Conservation (phyloP, 257 asterid species). For the Solanum tarapatanum region DNA sequence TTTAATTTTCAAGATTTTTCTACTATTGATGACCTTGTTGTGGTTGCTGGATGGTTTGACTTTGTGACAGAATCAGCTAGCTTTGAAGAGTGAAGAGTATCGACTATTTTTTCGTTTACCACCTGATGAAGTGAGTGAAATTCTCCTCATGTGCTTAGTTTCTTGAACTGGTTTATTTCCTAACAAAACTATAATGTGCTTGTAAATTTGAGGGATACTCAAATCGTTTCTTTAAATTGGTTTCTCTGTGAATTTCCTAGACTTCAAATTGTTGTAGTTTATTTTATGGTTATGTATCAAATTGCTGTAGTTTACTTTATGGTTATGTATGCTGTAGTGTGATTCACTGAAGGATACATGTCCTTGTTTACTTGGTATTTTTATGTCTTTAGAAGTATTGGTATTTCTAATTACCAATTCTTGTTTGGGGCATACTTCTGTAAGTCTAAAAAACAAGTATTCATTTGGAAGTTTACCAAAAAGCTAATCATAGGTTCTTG, state of each 20-base stretch:
- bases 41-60: background rate
- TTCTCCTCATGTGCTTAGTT: background rate
- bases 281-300: background rate
- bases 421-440: background rate
- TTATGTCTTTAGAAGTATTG: background rate
- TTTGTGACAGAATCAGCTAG: conserved; percentile 40
- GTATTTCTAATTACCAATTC: background rate
- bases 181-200: background rate
- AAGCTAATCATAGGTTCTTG: background rate
- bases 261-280: background rate
- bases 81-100: conserved; percentile 81
- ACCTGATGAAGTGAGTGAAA: conserved; percentile 68
- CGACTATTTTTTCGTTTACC: conserved; percentile 92
- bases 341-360: background rate
- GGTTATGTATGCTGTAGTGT: background rate
- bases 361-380: background rate
- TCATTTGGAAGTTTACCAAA: background rate
- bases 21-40: background rate
- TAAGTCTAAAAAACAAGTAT: background rate
- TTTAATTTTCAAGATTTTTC: background rate
- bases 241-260: background rate
- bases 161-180: background rate
- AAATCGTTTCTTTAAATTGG: background rate
- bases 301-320: background rate
- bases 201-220: background rate